These are phyloP conservation scores for Vitis rotundifolia DNA, from an alignment of 164 flowering plant species.

Conservation along the genomic window DNA sequence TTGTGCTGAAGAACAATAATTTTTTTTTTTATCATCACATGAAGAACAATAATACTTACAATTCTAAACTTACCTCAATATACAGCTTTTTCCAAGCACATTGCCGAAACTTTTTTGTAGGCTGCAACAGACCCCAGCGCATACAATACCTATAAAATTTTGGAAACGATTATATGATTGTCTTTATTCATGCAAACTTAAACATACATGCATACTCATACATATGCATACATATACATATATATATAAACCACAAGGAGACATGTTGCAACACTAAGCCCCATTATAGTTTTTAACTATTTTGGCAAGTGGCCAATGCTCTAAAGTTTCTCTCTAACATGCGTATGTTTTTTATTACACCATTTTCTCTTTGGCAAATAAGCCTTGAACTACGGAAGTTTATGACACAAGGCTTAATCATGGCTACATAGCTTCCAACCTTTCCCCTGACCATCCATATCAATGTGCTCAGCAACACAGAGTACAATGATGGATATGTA, in stretches of 20 bases:
- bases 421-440: too few relatives aligned
- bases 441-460: too few relatives aligned
- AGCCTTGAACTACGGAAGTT: too few relatives aligned
- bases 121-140: slow-evolving; percentile 80
- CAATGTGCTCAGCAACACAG: too few relatives aligned
- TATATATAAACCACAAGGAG: not conserved
- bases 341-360: too few relatives aligned
- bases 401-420: too few relatives aligned
- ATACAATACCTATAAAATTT: slow-evolving; percentile 61
- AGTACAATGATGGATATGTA: too few relatives aligned
- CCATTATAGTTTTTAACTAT: too few relatives aligned
- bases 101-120: slow-evolving; percentile 54
- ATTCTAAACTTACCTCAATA: slow-evolving; percentile 53
- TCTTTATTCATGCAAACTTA: not conserved
- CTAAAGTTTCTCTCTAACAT: too few relatives aligned
- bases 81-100: slow-evolving; percentile 95
- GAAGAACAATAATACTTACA: not conserved
- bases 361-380: too few relatives aligned
- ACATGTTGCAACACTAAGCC: too few relatives aligned
- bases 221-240: not conserved
- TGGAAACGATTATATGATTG: not conserved
- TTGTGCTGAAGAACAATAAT: not conserved
- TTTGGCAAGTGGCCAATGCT: too few relatives aligned
- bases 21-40: not conserved
- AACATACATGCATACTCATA: not conserved